Evolutionary conservation across 139 green algal species (phyloP).

Genomic region (Pleodorina starrii): DNA sequence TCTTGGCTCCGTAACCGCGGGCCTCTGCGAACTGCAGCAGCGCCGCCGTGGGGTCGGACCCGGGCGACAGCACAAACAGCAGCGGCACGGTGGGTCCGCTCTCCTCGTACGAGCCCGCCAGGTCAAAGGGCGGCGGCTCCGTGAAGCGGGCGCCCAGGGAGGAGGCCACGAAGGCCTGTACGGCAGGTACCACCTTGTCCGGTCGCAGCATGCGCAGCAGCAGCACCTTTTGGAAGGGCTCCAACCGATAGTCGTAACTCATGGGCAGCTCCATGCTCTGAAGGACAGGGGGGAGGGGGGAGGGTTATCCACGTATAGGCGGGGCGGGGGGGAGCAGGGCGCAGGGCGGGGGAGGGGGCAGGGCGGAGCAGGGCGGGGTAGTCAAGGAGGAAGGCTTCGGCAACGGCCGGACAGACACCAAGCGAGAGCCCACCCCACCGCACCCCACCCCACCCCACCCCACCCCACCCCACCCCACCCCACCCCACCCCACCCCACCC

Average conservation of each 20-base stretch:
- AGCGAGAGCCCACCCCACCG: too few species aligned
- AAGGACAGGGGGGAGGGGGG: neutral
- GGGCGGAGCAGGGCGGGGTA: neutral
- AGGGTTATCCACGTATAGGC: neutral
- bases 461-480: too few species aligned
- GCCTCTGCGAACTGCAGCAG: slow-evolving; percentile 84
- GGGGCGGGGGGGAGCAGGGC: neutral
- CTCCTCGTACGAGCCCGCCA: slow-evolving; percentile 62
- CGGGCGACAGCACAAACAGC: slow-evolving; percentile 84
- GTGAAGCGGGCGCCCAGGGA: slow-evolving; percentile 75
- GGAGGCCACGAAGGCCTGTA: slow-evolving; percentile 71
- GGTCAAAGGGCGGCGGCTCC: slow-evolving; percentile 76
- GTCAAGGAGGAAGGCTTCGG: too few species aligned
- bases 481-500: too few species aligned
- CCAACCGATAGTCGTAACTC: slow-evolving; percentile 55
- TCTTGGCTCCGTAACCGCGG: slow-evolving; percentile 20
- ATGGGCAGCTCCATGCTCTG: slow-evolving; percentile 47
- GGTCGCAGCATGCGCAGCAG: slow-evolving; percentile 78
- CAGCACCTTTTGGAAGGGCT: slow-evolving; percentile 73
- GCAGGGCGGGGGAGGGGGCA: neutral
- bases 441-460: too few species aligned
- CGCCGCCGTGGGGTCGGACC: slow-evolving; percentile 77
- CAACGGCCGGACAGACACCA: too few species aligned
- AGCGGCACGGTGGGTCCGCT: slow-evolving; percentile 66
- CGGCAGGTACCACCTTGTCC: slow-evolving; percentile 79